A percentile compares a stretch with the other conserved stretches of the same genome.
Conservation (phyloP, 306 rosid genomes). For the Prunus armeniaca region DNA sequence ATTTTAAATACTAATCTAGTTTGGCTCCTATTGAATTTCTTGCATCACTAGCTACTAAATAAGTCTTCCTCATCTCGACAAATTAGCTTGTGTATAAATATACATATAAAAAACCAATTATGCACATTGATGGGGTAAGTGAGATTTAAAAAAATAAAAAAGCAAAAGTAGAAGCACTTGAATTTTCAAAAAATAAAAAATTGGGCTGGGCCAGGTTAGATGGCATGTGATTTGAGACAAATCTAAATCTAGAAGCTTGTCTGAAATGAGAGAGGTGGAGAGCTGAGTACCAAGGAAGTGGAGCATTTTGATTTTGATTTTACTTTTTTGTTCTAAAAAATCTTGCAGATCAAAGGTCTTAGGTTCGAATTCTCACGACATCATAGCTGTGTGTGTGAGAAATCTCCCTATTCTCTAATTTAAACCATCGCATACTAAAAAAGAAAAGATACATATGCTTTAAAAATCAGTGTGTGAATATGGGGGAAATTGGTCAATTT, state of each 20-base stretch:
- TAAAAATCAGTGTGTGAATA: not conserved
- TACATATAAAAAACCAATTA: too few species aligned
- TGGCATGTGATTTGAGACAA: conserved; percentile 7
- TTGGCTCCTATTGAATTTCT: not conserved
- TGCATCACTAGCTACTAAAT: not conserved
- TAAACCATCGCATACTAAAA: too few species aligned
- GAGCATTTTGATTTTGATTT: not conserved
- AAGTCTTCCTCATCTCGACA: not conserved
- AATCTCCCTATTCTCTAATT: too few species aligned
- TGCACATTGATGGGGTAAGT: not conserved
- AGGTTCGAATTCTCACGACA: rapidly evolving
- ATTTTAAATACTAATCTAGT: not conserved
- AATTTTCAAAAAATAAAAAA: not conserved
- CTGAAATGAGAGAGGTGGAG: not conserved
- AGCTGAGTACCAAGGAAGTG: not conserved
- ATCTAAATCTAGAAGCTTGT: conserved; percentile 8
- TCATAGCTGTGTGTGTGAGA: too few species aligned
- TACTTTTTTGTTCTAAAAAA: not conserved
- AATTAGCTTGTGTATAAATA: not conserved
- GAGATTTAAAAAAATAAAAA: not conserved
- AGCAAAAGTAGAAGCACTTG: not conserved
- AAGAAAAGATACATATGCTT: too few species aligned
- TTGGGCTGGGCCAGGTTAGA: not conserved
- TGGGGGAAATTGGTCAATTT: not conserved
- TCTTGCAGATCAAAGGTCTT: too few species aligned